Evolutionary conservation across 2,329 filamentous ascomycete species (phyloP).

Genomic region (Calonectria hongkongensis): DNA sequence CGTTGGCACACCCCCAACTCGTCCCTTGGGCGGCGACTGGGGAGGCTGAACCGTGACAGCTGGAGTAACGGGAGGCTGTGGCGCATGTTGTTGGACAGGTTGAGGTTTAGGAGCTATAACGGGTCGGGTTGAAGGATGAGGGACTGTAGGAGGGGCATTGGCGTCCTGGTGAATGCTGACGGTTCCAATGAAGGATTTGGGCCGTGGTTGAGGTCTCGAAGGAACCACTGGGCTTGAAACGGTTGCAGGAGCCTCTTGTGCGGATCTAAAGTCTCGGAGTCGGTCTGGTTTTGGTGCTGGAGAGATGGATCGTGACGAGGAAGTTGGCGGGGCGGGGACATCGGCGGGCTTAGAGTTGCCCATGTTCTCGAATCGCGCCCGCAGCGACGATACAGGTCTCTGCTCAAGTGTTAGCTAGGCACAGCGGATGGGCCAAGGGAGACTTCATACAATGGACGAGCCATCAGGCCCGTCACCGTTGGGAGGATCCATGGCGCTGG

Average conservation of each 20-base stretch:
- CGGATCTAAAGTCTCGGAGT: constrained; percentile 63
- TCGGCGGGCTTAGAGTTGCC: constrained; percentile 51
- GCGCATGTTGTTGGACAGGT: constrained; percentile 44
- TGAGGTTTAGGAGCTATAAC: constrained; percentile 51
- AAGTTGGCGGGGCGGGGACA: constrained; percentile 48
- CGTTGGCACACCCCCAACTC: constrained; percentile 57
- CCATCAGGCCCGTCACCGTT: constrained; percentile 79
- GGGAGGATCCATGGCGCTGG: constrained; percentile 56
- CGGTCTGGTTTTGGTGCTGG: constrained; percentile 66
- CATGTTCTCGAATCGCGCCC: constrained; percentile 88
- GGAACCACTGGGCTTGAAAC: constrained; percentile 59
- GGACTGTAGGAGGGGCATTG: constrained; percentile 50
- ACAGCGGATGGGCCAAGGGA: neutral
- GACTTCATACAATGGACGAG: constrained; percentile 80
- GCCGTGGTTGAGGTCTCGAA: constrained; percentile 55
- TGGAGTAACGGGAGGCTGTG: constrained; percentile 68
- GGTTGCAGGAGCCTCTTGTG: constrained; percentile 58
- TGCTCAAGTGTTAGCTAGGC: constrained; percentile 60
- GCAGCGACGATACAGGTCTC: constrained; percentile 88
- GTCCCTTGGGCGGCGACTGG: constrained; percentile 77
- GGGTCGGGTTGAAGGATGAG: constrained; percentile 53
- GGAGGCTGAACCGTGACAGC: constrained; percentile 82
- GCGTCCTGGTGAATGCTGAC: constrained; percentile 48
- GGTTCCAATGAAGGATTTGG: constrained; percentile 51
- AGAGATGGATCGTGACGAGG: constrained; percentile 60